Percentiles rank a stretch among this genome's conserved stretches.
Evolutionary conservation across 1,139 yeast species (phyloP).

Genomic region (Hyphopichia fennica): DNA sequence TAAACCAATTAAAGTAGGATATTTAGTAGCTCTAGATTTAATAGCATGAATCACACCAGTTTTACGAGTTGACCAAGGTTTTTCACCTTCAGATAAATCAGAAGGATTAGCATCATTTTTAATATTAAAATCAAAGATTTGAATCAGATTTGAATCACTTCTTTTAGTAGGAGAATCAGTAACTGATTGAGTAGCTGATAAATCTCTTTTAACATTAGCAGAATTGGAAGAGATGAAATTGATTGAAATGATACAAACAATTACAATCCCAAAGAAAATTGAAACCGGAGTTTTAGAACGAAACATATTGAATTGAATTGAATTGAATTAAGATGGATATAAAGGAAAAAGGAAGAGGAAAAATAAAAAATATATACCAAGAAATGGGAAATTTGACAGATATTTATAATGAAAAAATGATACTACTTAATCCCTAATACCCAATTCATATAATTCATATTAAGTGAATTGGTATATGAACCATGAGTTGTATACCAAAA

Average conservation of each 20-base stretch:
- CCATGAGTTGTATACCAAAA: neutral
- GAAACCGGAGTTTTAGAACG: conserved; percentile 1
- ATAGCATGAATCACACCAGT: conserved; percentile 29
- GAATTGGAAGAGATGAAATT: neutral
- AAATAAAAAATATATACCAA: too few relatives aligned
- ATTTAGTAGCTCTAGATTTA: conserved; percentile 9
- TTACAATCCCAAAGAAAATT: neutral
- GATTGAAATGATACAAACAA: neutral
- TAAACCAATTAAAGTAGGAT: conserved; percentile 32
- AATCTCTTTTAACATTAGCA: conserved; percentile 1
- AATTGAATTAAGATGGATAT: too few relatives aligned
- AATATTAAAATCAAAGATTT: conserved; percentile 46
- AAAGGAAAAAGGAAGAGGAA: too few relatives aligned
- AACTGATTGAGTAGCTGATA: neutral
- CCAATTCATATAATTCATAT: neutral
- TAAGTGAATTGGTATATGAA: neutral
- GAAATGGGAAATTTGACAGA: too few relatives aligned
- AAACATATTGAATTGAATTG: too few relatives aligned
- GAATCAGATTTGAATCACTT: neutral
- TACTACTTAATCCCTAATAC: too few relatives aligned
- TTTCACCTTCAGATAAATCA: conserved; percentile 23
- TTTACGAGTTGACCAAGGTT: conserved; percentile 35
- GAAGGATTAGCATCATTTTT: conserved; percentile 29
- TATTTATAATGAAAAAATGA: too few relatives aligned
- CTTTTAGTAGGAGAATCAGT: neutral